A percentile compares a stretch with the other conserved stretches of the same genome.
These are phyloP conservation scores for Leccinum fuscescens DNA, from an alignment of 1,284 basidiomycete species.

Conservation along the genomic window DNA sequence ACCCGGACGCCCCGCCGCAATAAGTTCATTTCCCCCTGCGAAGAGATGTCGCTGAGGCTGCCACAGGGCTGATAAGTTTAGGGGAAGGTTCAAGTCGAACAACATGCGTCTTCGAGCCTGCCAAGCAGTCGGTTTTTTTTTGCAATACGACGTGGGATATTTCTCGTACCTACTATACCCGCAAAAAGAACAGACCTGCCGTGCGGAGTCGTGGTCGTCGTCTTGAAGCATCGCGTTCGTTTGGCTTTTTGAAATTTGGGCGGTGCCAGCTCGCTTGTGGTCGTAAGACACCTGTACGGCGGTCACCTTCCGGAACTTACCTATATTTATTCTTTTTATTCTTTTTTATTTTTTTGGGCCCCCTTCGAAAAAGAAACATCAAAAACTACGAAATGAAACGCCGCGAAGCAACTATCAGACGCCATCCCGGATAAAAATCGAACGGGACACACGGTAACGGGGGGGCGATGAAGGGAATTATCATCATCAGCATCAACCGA, in stretches of 20 bases:
- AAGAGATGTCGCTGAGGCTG: not conserved
- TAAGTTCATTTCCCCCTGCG: not conserved
- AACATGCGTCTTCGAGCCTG: not conserved
- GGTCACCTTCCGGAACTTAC: not conserved
- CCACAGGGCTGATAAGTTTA: not conserved
- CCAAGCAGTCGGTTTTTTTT: not conserved
- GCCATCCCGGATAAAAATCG: conserved; percentile 10
- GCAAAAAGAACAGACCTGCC: not conserved
- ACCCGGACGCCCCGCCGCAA: not conserved
- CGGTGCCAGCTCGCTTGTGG: not conserved
- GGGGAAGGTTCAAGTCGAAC: not conserved
- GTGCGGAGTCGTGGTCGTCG: no score
- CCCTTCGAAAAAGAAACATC: not conserved
- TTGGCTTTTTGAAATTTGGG: not conserved
- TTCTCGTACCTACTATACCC: not conserved
- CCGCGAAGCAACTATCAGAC: conserved; percentile 9
- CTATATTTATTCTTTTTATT: not conserved
- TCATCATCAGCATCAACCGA: not conserved
- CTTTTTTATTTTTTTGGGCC: not conserved
- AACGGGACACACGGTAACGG: conserved; percentile 1
- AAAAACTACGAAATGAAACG: conserved; percentile 8
- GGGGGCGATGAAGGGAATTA: not conserved
- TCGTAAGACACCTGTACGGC: not conserved
- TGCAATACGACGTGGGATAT: not conserved
- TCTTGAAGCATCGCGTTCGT: not conserved